A percentile compares a stretch with the other conserved stretches of the same genome.
phyloP scores from a whole-genome alignment of 2,329 filamentous ascomycete genomes.

The Fusarium denticulatum region DNA sequence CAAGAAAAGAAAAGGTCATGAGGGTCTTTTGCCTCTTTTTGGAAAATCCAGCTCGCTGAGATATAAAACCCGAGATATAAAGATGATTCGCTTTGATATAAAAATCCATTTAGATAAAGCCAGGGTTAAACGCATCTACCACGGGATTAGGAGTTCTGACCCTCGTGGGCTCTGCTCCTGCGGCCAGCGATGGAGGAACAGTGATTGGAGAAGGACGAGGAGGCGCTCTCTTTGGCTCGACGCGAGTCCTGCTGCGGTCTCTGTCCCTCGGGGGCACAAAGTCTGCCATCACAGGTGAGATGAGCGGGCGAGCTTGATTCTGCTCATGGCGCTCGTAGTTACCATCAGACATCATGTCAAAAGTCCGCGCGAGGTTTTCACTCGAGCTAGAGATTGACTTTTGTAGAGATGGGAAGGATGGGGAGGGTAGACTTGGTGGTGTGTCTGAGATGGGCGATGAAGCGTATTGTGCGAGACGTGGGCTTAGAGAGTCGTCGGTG shows the following conservation, averaged over 20 bases:
- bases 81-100: not conserved
- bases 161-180: slow-evolving; percentile 9
- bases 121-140: slow-evolving; percentile 40
- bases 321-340: not conserved
- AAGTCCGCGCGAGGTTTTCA: slow-evolving; percentile 45
- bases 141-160: slow-evolving; percentile 34
- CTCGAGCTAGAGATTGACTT: slow-evolving; percentile 48
- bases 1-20: slow-evolving; percentile 23
- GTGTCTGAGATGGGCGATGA: slow-evolving; percentile 45
- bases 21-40: slow-evolving; percentile 16
- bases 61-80: not conserved
- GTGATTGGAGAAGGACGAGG: slow-evolving; percentile 47
- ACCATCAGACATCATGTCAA: slow-evolving; percentile 43
- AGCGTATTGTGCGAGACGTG: slow-evolving; percentile 33
- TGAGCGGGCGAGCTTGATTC: slow-evolving; percentile 36
- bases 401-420: slow-evolving; percentile 50
- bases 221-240: slow-evolving; percentile 48
- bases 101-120: slow-evolving; percentile 36
- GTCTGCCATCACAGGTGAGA: slow-evolving; percentile 46
- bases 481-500: slow-evolving; percentile 8
- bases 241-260: slow-evolving; percentile 34
- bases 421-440: slow-evolving; percentile 49
- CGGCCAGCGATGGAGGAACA: slow-evolving; percentile 39
- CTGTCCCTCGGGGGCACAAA: slow-evolving; percentile 37
- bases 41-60: slow-evolving; percentile 9